Percentiles rank a stretch among this genome's conserved stretches.
phyloP scores from a whole-genome alignment of 352 stramenopile species.

The Pythium myriotylum region DNA sequence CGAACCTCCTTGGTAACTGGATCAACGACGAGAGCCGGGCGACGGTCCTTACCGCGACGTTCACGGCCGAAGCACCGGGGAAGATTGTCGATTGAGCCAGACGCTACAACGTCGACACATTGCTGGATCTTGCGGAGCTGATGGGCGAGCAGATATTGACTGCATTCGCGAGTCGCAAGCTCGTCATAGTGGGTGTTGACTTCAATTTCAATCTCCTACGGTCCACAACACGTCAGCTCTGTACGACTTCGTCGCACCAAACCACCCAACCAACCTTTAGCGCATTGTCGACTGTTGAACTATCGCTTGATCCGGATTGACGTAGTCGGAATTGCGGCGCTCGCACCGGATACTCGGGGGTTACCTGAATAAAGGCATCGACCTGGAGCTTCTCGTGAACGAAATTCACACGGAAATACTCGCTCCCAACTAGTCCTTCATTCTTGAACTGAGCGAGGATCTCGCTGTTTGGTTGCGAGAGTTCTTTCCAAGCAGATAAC shows the following conservation, averaged over 20 bases:
- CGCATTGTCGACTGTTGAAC: slow-evolving; percentile 44
- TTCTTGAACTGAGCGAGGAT: slow-evolving; percentile 50
- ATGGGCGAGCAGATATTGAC: slow-evolving; percentile 64
- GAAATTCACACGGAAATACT: slow-evolving; percentile 59
- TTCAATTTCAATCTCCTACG: slow-evolving; percentile 75
- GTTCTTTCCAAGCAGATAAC: slow-evolving; percentile 55
- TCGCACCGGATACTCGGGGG: slow-evolving; percentile 66
- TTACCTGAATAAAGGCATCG: slow-evolving; percentile 56
- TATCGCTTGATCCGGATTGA: slow-evolving; percentile 23
- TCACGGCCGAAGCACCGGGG: slow-evolving; percentile 58
- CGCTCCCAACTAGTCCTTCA: slow-evolving; percentile 36
- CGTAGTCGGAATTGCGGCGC: slow-evolving; percentile 69
- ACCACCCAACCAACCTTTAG: slow-evolving; percentile 46
- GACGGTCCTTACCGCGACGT: slow-evolving; percentile 71
- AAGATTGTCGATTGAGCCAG: slow-evolving; percentile 24
- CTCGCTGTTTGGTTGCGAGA: slow-evolving; percentile 32
- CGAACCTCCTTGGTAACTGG: slow-evolving; percentile 56
- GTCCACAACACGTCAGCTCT: neutral
- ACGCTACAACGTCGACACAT: slow-evolving; percentile 64
- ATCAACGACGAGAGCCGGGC: slow-evolving; percentile 70
- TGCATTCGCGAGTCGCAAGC: slow-evolving; percentile 42
- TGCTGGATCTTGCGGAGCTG: slow-evolving; percentile 72
- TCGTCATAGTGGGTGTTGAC: slow-evolving; percentile 77
- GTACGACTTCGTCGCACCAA: neutral
- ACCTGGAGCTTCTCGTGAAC: slow-evolving; percentile 46